Evolutionary conservation across 371 early-diverging fungal genomes (phyloP).

Genomic region (Mucor circinelloides): DNA sequence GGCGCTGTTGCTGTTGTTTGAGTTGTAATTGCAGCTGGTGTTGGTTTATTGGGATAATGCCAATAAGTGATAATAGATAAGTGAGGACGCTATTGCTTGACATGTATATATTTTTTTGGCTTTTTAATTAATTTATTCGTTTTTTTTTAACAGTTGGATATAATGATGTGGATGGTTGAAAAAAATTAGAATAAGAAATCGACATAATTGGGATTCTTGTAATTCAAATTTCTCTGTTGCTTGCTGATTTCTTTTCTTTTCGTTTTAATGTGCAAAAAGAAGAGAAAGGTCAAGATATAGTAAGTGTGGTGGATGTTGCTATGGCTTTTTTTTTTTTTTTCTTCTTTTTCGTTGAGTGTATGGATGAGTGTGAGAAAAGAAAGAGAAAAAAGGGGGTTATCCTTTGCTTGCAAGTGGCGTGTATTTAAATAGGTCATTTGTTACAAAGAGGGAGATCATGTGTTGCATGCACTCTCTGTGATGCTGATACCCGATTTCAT

Average conservation of each 20-base stretch:
- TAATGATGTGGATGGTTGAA: neutral
- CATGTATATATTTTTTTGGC: conserved; percentile 13
- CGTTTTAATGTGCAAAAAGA: neutral
- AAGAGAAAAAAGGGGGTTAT: neutral
- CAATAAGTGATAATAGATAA: conserved; percentile 29
- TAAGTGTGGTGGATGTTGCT: neutral
- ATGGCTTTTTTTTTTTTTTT: neutral
- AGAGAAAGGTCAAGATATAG: neutral
- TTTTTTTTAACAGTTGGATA: conserved; percentile 15
- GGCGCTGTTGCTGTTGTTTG: neutral
- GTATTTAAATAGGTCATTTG: conserved; percentile 4
- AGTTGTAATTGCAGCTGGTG: neutral
- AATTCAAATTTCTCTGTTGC: neutral
- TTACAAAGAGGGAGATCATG: neutral
- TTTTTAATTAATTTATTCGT: conserved; percentile 8
- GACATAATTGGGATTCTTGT: conserved; percentile 16
- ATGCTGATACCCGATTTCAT: neutral
- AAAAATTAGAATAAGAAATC: conserved; percentile 19
- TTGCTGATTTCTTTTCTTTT: conserved; percentile 1
- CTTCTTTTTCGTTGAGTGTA: neutral
- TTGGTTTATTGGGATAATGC: conserved; percentile 19
- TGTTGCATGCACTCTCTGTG: neutral
- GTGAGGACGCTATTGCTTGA: conserved; percentile 18
- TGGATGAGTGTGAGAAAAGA: neutral
- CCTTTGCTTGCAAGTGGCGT: neutral